phyloP scores from a whole-genome alignment of 1,284 basidiomycete species.

The Phellinidium pouzarii region DNA sequence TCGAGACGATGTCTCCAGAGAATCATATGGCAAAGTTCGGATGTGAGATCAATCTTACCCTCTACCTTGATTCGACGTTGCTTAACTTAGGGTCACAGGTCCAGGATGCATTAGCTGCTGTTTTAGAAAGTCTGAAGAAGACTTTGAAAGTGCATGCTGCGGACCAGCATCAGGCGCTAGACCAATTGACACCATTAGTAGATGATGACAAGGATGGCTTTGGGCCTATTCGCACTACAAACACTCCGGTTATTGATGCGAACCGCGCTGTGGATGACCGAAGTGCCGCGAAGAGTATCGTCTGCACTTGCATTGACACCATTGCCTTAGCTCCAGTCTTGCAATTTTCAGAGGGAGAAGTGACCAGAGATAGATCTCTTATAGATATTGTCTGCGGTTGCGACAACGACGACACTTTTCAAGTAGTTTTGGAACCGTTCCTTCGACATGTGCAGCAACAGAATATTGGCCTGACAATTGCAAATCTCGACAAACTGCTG shows the following conservation, averaged over 20 bases:
- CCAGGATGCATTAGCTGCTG: constrained; percentile 42
- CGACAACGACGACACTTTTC: constrained; percentile 44
- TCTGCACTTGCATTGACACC: constrained; percentile 47
- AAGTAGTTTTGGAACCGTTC: constrained; percentile 50
- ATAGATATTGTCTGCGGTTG: constrained; percentile 50
- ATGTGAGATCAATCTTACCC: constrained; percentile 40
- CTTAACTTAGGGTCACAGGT: constrained; percentile 33
- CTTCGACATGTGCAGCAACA: constrained; percentile 49
- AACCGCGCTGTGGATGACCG: constrained; percentile 25
- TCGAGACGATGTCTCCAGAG: constrained; percentile 36
- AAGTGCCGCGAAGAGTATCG: constrained; percentile 28
- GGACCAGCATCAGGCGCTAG: constrained; percentile 13
- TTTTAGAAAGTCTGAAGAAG: constrained; percentile 35
- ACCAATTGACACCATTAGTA: background rate
- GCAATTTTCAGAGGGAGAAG: constrained; percentile 47
- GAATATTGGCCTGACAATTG: constrained; percentile 46
- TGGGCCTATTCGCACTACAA: constrained; percentile 46
- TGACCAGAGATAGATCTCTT: constrained; percentile 58
- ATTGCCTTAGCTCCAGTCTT: constrained; percentile 53
- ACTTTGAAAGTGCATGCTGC: constrained; percentile 29
- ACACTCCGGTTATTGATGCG: constrained; percentile 23
- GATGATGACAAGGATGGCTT: constrained; percentile 59
- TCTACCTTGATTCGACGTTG: background rate
- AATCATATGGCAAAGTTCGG: constrained; percentile 53
- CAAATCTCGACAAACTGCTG: constrained; percentile 49